Conservation (phyloP, 257 asterid species). For the Ajuga chamaepitys region DNA sequence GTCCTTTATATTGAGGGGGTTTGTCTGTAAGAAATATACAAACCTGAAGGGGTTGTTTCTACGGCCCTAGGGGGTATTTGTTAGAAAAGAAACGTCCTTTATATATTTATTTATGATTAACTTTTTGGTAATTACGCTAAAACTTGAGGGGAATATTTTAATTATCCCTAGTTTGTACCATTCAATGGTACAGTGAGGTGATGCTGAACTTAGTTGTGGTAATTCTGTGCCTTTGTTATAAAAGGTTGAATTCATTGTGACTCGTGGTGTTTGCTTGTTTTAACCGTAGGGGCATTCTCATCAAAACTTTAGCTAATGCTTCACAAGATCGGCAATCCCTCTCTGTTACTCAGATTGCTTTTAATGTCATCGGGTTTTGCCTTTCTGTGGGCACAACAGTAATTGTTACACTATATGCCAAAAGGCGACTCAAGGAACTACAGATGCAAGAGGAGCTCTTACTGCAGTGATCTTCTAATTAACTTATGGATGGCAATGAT, state of each 20-base stretch:
- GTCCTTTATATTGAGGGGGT: background rate
- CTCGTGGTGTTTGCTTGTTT: constrained; percentile 1
- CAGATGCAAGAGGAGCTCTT: constrained; percentile 57
- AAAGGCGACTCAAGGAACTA: constrained; percentile 57
- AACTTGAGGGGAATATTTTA: no score
- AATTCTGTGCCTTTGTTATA: no score
- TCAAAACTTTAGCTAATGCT: constrained; percentile 72
- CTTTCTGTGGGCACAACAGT: constrained; percentile 47
- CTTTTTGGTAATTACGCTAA: no score
- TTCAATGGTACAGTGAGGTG: background rate
- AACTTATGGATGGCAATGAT: background rate
- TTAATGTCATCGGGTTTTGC: constrained; percentile 60
- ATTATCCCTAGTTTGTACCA: background rate
- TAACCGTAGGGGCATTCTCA: constrained; percentile 60
- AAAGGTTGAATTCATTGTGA: background rate
- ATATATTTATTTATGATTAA: background rate
- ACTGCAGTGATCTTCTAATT: constrained; percentile 35
- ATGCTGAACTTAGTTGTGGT: background rate
- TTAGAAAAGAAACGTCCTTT: background rate
- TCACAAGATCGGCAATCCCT: constrained; percentile 43
- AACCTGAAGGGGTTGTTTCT: no score
- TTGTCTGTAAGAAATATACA: no score
- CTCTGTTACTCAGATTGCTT: constrained; percentile 45
- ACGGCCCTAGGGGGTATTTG: no score
- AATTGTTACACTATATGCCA: constrained; percentile 57